Evolutionary conservation across 108 stramenopile species (phyloP), one percentile per base, ranked within the genome.

Genomic region (Nitzschia putrida): DNA sequence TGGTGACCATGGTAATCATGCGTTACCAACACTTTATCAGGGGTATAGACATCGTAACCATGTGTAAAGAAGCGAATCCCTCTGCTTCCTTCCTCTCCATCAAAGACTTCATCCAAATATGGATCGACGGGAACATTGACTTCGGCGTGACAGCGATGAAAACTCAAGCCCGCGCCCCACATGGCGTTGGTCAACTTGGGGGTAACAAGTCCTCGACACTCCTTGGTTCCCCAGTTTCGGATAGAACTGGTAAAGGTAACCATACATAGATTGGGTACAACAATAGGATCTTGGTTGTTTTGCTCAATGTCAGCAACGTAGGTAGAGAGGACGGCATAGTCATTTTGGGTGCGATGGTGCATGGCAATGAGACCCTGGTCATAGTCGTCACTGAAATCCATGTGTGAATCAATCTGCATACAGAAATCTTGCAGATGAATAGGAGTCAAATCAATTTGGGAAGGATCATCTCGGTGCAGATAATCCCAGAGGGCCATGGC

Each of bases 1-100:
- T 92, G 84, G 51, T 74, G 72, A 21, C 74, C 79, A 20, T 78
- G 80, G 65, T 96, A 94, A 77, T 96, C 93, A 75, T 96, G 95
- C 34, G 77, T 71, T 7, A 96, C 78, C 52, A 80, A 61, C n/a
- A 90, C 83, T 47, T 79, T 58, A 47, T 85, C 78, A 1, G 95
- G 95, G 8, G 93, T 91, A 74, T 94, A 96, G 13, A 93, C 80
- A 64, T 96, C 95, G 71, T 96, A 96, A 37, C 95, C 95, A 66
- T 89, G 77, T 14, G 96, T 94, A 73, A 84, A 96, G 61, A 93
- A 91, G 54, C 96, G 63, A 26, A 81, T 73, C 0, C 85, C 88
- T 39, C 88, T 81, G 16, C 84, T 88, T 64, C 88, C 91, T 64
- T 97, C 96, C 64, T 97, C 96, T 34, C 93, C 96, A 68, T 95